These are phyloP conservation scores for Anacardium occidentale DNA, from an alignment of 345 rosid species.

Conservation along the genomic window DNA sequence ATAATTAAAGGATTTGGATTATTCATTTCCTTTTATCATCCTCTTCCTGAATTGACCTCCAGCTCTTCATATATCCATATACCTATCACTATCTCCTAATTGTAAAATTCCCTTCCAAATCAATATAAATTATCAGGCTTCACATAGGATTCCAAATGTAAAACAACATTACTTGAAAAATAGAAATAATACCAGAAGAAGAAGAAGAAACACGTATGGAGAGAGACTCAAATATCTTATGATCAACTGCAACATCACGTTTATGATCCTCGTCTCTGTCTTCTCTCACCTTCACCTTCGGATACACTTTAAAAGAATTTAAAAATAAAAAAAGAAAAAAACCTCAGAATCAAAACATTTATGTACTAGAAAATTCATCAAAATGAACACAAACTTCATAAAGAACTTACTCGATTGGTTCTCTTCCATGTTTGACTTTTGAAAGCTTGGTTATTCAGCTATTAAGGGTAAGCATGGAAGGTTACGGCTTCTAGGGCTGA, in stretches of 20 bases:
- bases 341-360: slow-evolving; percentile 17
- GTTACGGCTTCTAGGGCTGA: slow-evolving; percentile 5
- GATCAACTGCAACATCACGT: slow-evolving; percentile 18
- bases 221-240: slow-evolving; percentile 40
- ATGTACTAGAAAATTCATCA: background rate
- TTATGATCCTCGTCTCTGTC: slow-evolving; percentile 30
- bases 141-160: background rate
- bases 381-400: background rate
- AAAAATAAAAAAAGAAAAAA: background rate
- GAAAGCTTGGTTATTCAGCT: slow-evolving; percentile 16
- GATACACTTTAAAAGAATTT: slow-evolving; percentile 48
- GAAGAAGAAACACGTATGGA: slow-evolving; percentile 43
- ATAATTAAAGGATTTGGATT: no score
- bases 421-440: slow-evolving; percentile 13
- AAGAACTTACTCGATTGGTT: slow-evolving; percentile 23
- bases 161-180: background rate
- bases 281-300: slow-evolving; percentile 51
- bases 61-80: no score
- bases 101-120: background rate
- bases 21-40: no score
- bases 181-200: slow-evolving; percentile 37
- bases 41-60: no score
- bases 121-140: background rate
- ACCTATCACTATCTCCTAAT: no score
- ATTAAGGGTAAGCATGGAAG: background rate